Percentiles rank a stretch among this genome's conserved stretches.
These are phyloP conservation scores for Penicillium canescens DNA, from an alignment of 495 filamentous ascomycete genomes.

Conservation along the genomic window DNA sequence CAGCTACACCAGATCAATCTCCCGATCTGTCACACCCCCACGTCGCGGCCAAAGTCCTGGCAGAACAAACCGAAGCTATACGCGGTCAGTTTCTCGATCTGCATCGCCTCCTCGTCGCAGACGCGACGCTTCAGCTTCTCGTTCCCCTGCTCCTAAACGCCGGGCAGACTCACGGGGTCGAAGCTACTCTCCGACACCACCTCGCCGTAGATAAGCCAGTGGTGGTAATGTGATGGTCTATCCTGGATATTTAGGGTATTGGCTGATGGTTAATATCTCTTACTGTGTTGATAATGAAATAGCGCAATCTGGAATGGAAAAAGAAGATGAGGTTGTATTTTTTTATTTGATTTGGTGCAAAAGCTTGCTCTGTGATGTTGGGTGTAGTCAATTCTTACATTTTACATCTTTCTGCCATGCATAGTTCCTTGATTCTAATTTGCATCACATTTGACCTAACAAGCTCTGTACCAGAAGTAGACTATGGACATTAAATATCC, in stretches of 20 bases:
- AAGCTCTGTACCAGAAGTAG: no score
- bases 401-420: no score
- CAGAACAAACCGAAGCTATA: constrained; percentile 12
- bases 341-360: neutral
- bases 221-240: neutral
- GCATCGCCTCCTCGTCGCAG: constrained; percentile 30
- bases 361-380: neutral
- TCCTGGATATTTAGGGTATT: neutral
- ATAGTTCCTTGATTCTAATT: no score
- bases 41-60: constrained; percentile 16
- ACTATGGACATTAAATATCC: no score
- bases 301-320: neutral
- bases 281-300: constrained; percentile 7
- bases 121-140: constrained; percentile 22
- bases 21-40: constrained; percentile 37
- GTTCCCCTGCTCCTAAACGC: constrained; percentile 26
- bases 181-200: constrained; percentile 31
- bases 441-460: no score
- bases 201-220: constrained; percentile 25
- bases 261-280: neutral
- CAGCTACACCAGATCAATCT: constrained; percentile 34
- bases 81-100: constrained; percentile 21
- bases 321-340: constrained; percentile 7
- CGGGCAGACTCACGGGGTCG: constrained; percentile 20
- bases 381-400: no score